Conservation (phyloP, 805 yeast genomes). For the Millerozyma miso region DNA sequence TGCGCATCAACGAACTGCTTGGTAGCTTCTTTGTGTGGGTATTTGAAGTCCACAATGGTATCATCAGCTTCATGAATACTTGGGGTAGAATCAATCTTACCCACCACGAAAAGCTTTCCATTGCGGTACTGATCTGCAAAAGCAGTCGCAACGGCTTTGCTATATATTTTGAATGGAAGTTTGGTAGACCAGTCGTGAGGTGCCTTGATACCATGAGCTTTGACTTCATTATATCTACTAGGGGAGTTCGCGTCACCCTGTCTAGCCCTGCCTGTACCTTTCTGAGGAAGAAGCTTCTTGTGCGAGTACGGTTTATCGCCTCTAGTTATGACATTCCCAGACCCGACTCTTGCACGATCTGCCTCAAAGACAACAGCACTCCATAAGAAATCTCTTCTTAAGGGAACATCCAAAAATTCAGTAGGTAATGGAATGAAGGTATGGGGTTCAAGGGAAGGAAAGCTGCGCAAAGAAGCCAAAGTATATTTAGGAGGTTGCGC, state of each 20-base stretch:
- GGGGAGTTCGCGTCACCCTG: conserved; percentile 96
- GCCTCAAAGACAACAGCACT: conserved; percentile 90
- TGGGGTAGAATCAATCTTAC: conserved; percentile 33
- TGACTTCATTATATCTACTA: conserved; percentile 81
- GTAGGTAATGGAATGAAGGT: conserved; percentile 72
- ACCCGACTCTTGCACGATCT: conserved; percentile 83
- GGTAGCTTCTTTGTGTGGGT: conserved; percentile 42
- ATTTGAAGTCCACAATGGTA: conserved; percentile 33
- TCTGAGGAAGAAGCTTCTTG: conserved; percentile 79
- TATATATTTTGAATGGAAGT: conserved; percentile 69
- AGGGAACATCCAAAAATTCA: conserved; percentile 62
- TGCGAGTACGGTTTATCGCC: conserved; percentile 82
- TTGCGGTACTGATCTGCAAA: conserved; percentile 73
- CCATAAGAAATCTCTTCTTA: conserved; percentile 92
- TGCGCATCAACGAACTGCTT: conserved; percentile 48
- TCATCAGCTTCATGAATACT: conserved; percentile 14
- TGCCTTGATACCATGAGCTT: conserved; percentile 85
- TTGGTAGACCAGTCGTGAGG: conserved; percentile 85
- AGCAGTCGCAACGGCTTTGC: conserved; percentile 75
- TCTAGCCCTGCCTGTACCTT: conserved; percentile 94
- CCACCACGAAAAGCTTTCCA: conserved; percentile 71
- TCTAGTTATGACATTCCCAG: conserved; percentile 83
- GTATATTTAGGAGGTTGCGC: conserved; percentile 63
- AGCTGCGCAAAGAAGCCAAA: conserved; percentile 70
- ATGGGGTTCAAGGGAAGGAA: conserved; percentile 89